A percentile compares a stretch with the other conserved stretches of the same genome.
phyloP scores from a whole-genome alignment of 768 basidiomycete genomes.

The Collybia sordida region DNA sequence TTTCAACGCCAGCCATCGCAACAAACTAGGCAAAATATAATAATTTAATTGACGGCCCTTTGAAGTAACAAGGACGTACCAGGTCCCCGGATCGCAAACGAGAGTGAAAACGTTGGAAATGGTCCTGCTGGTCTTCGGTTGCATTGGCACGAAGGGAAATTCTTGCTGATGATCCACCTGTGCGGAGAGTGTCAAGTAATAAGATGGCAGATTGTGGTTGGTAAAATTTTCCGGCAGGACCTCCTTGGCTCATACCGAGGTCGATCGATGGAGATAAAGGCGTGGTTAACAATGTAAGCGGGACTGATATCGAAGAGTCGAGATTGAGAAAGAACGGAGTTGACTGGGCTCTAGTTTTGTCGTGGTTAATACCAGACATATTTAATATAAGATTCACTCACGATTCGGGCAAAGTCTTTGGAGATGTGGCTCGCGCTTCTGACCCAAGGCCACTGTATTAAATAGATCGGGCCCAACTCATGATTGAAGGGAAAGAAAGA shows the following conservation, averaged over 20 bases:
- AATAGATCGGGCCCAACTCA: not conserved
- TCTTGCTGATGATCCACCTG: conserved; percentile 49
- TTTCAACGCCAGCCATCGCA: conserved; percentile 45
- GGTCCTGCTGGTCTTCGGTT: conserved; percentile 38
- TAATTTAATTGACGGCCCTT: not conserved
- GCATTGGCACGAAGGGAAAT: conserved; percentile 39
- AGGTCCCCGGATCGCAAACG: conserved; percentile 53
- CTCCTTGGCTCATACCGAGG: conserved; percentile 29
- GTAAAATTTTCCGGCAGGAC: conserved; percentile 65
- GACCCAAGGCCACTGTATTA: conserved; percentile 35
- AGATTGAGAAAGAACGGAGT: conserved; percentile 48
- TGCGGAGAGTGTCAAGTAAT: conserved; percentile 54
- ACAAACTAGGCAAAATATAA: conserved; percentile 47
- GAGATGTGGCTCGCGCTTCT: conserved; percentile 14
- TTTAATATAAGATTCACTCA: conserved; percentile 18
- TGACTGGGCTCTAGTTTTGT: conserved; percentile 21
- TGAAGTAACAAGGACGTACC: conserved; percentile 32
- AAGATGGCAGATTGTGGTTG: conserved; percentile 39
- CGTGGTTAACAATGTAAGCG: conserved; percentile 44
- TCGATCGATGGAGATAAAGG: conserved; percentile 36
- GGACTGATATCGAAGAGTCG: conserved; percentile 48
- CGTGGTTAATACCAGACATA: not conserved
- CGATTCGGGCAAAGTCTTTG: conserved; percentile 19
- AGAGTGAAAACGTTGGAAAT: conserved; percentile 48
- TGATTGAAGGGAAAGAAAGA: conserved; percentile 15